phyloP scores from a whole-genome alignment of 2,329 filamentous ascomycete genomes.

The Chalara sp. region DNA sequence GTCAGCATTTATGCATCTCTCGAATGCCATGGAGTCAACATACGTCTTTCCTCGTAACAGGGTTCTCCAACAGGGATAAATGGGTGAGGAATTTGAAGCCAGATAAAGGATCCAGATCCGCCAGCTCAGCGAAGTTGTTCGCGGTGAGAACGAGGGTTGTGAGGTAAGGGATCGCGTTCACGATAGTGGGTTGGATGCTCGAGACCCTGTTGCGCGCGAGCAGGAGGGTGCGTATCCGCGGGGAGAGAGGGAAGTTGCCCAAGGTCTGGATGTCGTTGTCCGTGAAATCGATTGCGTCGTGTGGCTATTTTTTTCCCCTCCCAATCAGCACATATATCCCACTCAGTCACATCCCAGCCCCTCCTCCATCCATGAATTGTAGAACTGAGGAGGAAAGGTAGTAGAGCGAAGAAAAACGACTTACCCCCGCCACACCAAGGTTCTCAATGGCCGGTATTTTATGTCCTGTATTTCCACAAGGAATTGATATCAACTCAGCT shows the following conservation, averaged over 20 bases:
- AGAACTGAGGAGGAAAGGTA: background rate
- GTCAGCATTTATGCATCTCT: conserved; percentile 3
- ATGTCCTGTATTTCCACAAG: conserved; percentile 66
- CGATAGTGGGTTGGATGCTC: conserved; percentile 69
- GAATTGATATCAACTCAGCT: conserved; percentile 76
- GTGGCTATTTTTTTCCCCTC: conserved; percentile 52
- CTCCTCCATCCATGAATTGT: too few relatives aligned
- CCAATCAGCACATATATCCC: background rate
- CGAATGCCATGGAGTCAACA: conserved; percentile 25
- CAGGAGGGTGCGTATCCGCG: conserved; percentile 79
- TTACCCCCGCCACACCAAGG: conserved; percentile 84
- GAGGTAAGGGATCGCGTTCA: conserved; percentile 73
- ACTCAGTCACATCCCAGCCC: too few relatives aligned
- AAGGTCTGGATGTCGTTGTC: conserved; percentile 93
- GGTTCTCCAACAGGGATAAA: conserved; percentile 78
- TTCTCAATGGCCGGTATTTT: conserved; percentile 98
- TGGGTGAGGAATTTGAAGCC: conserved; percentile 67
- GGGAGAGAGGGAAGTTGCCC: conserved; percentile 87
- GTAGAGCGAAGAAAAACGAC: conserved; percentile 29
- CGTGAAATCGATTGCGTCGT: conserved; percentile 96
- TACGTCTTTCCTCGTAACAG: conserved; percentile 88
- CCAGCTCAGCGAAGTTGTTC: conserved; percentile 78
- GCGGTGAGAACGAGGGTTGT: conserved; percentile 74
- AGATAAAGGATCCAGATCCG: conserved; percentile 76
- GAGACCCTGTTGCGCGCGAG: conserved; percentile 84